These are phyloP conservation scores for Litchi chinensis DNA, from an alignment of 345 rosid genomes.

Conservation along the genomic window DNA sequence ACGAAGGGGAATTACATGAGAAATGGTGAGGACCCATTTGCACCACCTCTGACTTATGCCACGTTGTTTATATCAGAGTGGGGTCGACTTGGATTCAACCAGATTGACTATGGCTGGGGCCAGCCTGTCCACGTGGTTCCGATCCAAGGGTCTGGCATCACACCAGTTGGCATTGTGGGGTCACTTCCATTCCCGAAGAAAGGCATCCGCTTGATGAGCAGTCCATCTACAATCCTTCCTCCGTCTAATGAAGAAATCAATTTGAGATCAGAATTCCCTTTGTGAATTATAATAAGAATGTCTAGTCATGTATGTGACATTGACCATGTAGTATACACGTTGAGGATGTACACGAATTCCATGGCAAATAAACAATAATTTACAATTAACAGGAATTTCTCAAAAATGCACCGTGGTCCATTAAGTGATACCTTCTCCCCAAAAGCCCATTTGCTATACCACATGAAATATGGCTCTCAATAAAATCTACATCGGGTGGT, in stretches of 20 bases:
- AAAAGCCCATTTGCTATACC: no score
- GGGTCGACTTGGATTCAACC: slow-evolving; percentile 66
- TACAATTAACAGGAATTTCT: no score
- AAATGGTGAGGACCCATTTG: slow-evolving; percentile 53
- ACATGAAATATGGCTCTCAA: no score
- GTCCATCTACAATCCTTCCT: slow-evolving; percentile 43
- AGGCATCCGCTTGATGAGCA: slow-evolving; percentile 68
- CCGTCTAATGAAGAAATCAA: slow-evolving; percentile 33
- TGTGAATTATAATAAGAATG: slow-evolving; percentile 39
- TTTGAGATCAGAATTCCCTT: slow-evolving; percentile 1
- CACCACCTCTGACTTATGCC: slow-evolving; percentile 48
- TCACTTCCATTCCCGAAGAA: slow-evolving; percentile 49
- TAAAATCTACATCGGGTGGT: no score
- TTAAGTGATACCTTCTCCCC: no score
- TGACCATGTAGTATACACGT: background rate
- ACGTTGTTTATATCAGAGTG: slow-evolving; percentile 66
- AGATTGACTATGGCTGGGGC: slow-evolving; percentile 67
- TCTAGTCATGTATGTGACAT: background rate
- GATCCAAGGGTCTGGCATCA: slow-evolving; percentile 53
- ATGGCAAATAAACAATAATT: no score
- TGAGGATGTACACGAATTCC: no score
- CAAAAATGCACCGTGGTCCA: no score
- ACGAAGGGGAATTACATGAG: slow-evolving; percentile 34
- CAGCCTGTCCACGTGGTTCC: slow-evolving; percentile 55
- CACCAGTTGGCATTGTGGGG: slow-evolving; percentile 63